phyloP scores from a whole-genome alignment of 1,284 basidiomycete genomes.

The Mycosarcoma maydis region DNA sequence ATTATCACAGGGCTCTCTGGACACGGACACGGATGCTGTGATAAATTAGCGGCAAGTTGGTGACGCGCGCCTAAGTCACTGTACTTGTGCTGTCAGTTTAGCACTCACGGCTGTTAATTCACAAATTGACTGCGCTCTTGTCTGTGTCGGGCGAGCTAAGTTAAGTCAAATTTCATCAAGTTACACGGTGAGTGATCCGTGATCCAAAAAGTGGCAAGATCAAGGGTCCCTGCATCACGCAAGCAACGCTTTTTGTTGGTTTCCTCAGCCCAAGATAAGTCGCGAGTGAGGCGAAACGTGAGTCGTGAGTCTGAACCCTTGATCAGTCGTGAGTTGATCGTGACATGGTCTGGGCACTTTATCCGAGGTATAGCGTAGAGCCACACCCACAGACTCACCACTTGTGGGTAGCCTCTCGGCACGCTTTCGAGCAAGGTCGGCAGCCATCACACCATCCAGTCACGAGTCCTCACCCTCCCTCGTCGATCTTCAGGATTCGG shows the following conservation, averaged over 20 bases:
- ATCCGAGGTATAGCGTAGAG: no score
- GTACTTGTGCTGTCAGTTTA: slow-evolving; percentile 10
- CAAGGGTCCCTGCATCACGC: slow-evolving; percentile 13
- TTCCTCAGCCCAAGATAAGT: neutral
- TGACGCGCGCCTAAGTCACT: slow-evolving; percentile 28
- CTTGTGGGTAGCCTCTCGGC: no score
- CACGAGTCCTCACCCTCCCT: no score
- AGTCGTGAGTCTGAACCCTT: neutral
- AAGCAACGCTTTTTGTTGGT: neutral
- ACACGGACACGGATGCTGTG: neutral
- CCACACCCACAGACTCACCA: no score
- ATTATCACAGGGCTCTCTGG: no score
- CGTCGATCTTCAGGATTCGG: neutral
- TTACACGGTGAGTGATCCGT: no score
- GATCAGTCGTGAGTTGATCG: no score
- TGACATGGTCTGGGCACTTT: neutral
- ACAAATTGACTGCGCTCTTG: no score
- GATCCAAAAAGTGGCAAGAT: no score
- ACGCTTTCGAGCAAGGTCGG: neutral
- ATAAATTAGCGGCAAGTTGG: neutral
- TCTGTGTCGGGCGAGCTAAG: slow-evolving; percentile 13
- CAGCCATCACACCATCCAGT: neutral
- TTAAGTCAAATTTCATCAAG: no score
- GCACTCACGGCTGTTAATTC: no score
- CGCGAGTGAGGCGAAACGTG: no score